phyloP scores from a whole-genome alignment of 2,329 filamentous ascomycete genomes.

The Colletotrichum caudatum region DNA sequence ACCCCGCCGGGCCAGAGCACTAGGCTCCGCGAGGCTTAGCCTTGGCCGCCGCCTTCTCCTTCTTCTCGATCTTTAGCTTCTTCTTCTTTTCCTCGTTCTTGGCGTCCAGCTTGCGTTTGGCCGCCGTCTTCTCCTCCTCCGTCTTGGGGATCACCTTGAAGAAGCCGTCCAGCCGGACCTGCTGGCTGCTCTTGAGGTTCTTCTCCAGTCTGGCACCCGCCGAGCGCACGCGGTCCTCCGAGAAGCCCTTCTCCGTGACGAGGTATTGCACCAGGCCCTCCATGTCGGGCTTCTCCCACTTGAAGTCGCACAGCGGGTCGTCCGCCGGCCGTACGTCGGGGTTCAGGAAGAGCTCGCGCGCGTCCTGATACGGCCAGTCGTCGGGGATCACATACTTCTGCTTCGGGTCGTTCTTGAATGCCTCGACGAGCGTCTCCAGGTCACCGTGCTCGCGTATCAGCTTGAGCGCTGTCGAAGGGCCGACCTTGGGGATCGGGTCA shows the following conservation, averaged over 20 bases:
- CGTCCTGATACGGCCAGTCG: slow-evolving; percentile 96
- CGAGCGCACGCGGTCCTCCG: slow-evolving; percentile 88
- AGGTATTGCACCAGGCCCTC: slow-evolving; percentile 91
- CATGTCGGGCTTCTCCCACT: slow-evolving; percentile 94
- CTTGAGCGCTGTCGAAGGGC: slow-evolving; percentile 90
- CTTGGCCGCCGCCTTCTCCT: slow-evolving; percentile 93
- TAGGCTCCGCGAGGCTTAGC: slow-evolving; percentile 79
- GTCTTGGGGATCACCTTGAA: slow-evolving; percentile 95
- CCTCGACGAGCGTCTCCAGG: slow-evolving; percentile 88
- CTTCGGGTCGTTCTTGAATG: slow-evolving; percentile 80
- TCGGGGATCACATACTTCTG: slow-evolving; percentile 88
- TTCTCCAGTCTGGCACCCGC: slow-evolving; percentile 85
- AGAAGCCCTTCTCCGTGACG: slow-evolving; percentile 96
- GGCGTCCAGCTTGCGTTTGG: slow-evolving; percentile 95
- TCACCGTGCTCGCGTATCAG: slow-evolving; percentile 92
- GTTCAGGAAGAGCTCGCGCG: slow-evolving; percentile 89
- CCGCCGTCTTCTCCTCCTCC: slow-evolving; percentile 81
- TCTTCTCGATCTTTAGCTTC: slow-evolving; percentile 92
- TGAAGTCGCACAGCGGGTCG: slow-evolving; percentile 92
- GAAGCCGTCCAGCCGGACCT: slow-evolving; percentile 93
- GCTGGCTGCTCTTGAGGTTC: slow-evolving; percentile 90
- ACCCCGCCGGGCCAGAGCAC: neutral
- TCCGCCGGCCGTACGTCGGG: slow-evolving; percentile 89
- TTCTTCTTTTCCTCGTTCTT: slow-evolving; percentile 95
- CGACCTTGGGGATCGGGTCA: slow-evolving; percentile 94